Evolutionary conservation across 352 stramenopile genomes (phyloP).

Genomic region (Globisporangium takayamanum): DNA sequence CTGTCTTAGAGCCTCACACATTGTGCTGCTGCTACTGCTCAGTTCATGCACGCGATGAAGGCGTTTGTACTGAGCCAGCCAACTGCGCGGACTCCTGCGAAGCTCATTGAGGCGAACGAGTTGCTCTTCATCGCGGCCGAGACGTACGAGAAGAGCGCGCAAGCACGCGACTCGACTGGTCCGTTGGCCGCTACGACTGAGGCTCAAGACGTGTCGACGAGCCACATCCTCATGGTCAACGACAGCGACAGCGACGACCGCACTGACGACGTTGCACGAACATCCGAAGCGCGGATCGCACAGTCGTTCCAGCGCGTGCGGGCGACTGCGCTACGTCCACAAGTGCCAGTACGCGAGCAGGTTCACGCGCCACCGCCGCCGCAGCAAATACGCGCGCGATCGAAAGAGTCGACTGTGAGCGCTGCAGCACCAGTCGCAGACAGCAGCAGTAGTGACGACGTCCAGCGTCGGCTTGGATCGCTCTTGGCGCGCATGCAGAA

Average conservation of each 20-base stretch:
- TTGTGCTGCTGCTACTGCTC: not conserved
- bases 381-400: no score
- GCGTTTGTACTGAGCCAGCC: constrained; percentile 26
- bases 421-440: constrained; percentile 14
- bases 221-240: not conserved
- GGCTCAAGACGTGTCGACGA: constrained; percentile 3
- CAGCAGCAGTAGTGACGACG: constrained; percentile 9
- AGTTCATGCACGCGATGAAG: constrained; percentile 47
- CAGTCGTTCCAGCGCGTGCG: not conserved
- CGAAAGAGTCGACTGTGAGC: constrained; percentile 1
- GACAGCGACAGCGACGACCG: not conserved
- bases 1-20: not conserved
- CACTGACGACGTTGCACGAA: not conserved
- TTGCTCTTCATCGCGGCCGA: constrained; percentile 41
- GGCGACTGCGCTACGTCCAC: no score
- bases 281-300: not conserved
- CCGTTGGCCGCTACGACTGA: not conserved
- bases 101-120: constrained; percentile 36
- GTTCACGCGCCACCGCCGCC: no score
- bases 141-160: constrained; percentile 31
- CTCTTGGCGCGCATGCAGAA: constrained; percentile 33
- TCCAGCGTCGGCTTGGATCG: constrained; percentile 28
- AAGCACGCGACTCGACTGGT: not conserved
- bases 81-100: constrained; percentile 8
- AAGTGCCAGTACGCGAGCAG: no score